Evolutionary conservation across 768 basidiomycete species (phyloP), one percentile per base, ranked within the genome.

Genomic region (Lyophyllum atratum): DNA sequence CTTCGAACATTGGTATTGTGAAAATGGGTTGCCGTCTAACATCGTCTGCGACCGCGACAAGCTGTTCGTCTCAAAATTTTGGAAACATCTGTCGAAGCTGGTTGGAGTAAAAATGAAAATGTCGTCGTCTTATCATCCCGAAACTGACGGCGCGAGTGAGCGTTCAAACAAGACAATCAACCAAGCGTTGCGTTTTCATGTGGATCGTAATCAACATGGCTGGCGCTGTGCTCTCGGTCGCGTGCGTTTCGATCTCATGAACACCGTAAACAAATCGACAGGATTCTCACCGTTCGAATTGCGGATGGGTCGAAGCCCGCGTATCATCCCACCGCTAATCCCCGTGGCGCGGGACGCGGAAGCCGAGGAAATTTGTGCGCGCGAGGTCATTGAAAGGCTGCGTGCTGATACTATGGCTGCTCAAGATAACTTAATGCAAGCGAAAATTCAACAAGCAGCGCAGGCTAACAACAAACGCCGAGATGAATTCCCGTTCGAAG

Each of bases 1-100:
- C 21, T 73, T 72, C 34, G 54, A 70, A 12, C 33, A 71, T 17
- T 72, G 68, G 70, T 74, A 71, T 51, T 72, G 70, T 44, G 61
- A 74, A 39, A 73, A 75, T 60, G 74, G 78, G 0, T 39, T 77
- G 0, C 74, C 68, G 45, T 17, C 4, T 12, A 25, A 2, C 61
- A 74, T 60, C 61, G 68, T 43, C 56, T 64, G 22, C 78, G 70
- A 40, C 39, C 17, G 39, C 4, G 39, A 40, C 15, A 40, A 40
- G 10, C 39, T 40, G 10, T 40, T 40, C 61, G 61, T 64, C 21
- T 72, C 64, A 1, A 5, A 26, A 11, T 74, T 76, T 57, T 77
- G 67, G 76, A 64, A 46, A 37, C 40, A 43, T 5, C 53, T 70
- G 9, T 45, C 53, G 14, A 31, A 21, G 9, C 46, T 66, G 6